Base-by-base conservation (phyloP, 495 filamentous ascomycete genomes). In the Amorphotheca resinae region DNA sequence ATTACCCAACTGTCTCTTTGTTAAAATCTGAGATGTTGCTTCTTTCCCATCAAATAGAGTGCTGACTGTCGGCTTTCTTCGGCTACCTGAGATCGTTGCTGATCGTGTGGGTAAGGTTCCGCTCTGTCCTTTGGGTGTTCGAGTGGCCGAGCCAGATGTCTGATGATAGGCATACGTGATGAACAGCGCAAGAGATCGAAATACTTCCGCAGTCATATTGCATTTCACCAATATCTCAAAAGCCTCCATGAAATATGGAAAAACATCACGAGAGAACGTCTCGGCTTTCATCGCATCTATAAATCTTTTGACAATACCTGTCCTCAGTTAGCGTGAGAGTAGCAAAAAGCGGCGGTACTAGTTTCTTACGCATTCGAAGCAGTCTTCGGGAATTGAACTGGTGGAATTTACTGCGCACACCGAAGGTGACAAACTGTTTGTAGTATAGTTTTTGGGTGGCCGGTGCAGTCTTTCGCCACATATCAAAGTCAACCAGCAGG, bases 81-180 rank as follows among this genome's bases (percentile, higher is more conserved):
- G 38, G 2, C 28, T 35, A 48, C 39, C 50, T 33, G 60, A 34
- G 16, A 52, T 52, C 2, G 59, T 57, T 2, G 55, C 50, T 15
- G 64, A 56, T 2, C 62, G 64, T 20, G 33, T 45, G 18, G 66
- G 59, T 37, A 68, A 53, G 38, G 64, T 56, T 22, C 59, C 59
- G 8, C 57, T 60, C 16, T 53, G 53, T 4, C 66, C 50, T 50
- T 66, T 70, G 7, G 75, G 68, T 1, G 73, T 75, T 21, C 72
- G 65, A 28, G 25, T 5, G 11, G 5, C 11, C 7, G 69, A 63
- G n/a, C 65, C 48, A 6, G 67, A 72, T 25, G 55, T 58, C 42
- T 80, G 80, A 56, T 95, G 88, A 40, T 95, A 72, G 4, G 84
- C 80, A 57, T 89, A 96, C 0, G 89, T 95, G 46, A 98, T 83